Evolutionary conservation across 306 rosid species (phyloP).

Genomic region (Rubus idaeus): DNA sequence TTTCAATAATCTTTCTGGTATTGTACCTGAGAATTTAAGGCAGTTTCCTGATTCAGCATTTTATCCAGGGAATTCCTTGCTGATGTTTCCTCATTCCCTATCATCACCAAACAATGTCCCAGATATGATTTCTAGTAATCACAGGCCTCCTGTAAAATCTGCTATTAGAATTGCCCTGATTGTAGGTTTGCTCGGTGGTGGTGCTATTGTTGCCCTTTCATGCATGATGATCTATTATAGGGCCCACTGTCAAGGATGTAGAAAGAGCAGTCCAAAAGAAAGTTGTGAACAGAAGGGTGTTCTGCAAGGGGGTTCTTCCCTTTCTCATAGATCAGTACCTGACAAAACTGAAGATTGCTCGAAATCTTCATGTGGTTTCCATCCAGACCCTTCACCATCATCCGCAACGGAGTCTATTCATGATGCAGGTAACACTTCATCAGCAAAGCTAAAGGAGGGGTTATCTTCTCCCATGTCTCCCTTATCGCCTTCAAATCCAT

Average conservation of each 20-base stretch:
- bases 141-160: slow-evolving; percentile 39
- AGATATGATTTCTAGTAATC: slow-evolving; percentile 31
- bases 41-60: slow-evolving; percentile 73
- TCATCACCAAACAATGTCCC: slow-evolving; percentile 39
- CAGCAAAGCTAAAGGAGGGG: slow-evolving; percentile 44
- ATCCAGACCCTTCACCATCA: slow-evolving; percentile 21
- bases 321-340: slow-evolving; percentile 32
- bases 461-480: slow-evolving; percentile 51
- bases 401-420: slow-evolving; percentile 21
- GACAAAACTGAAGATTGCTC: slow-evolving; percentile 37
- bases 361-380: slow-evolving; percentile 30
- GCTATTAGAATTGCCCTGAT: slow-evolving; percentile 54
- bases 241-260: slow-evolving; percentile 32
- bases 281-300: slow-evolving; percentile 33
- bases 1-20: slow-evolving; percentile 68
- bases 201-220: slow-evolving; percentile 42
- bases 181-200: slow-evolving; percentile 51
- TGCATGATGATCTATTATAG: slow-evolving; percentile 41
- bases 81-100: slow-evolving; percentile 44
- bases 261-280: slow-evolving; percentile 29
- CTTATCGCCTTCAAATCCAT: slow-evolving; percentile 55
- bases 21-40: slow-evolving; percentile 52
- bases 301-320: slow-evolving; percentile 38
- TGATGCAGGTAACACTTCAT: slow-evolving; percentile 28
- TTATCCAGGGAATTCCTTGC: slow-evolving; percentile 70